These are phyloP conservation scores for Phialophora tarda DNA, from an alignment of 2,329 filamentous ascomycete species.

Conservation along the genomic window DNA sequence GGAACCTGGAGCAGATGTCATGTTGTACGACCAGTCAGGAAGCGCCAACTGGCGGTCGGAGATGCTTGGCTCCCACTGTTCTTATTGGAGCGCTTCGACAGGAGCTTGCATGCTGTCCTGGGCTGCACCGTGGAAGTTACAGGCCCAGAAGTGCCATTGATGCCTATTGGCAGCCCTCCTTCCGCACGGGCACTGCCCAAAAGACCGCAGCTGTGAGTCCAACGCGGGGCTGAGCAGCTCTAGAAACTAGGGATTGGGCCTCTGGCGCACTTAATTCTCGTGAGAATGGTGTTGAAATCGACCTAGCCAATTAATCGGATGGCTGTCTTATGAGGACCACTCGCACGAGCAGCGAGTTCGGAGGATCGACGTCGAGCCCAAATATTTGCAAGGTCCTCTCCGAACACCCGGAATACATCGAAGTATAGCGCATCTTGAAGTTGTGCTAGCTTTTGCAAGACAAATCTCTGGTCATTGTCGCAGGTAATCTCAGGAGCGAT, in stretches of 20 bases:
- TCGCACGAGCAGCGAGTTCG: background rate
- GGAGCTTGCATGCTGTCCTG: background rate
- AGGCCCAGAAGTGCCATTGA: background rate
- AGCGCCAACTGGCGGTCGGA: background rate
- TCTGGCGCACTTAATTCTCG: background rate
- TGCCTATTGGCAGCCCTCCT: background rate
- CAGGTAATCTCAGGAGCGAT: constrained; percentile 9
- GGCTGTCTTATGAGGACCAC: background rate
- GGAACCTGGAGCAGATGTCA: background rate
- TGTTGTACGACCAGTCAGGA: background rate
- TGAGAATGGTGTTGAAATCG: background rate
- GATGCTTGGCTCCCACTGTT: background rate
- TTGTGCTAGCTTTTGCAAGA: constrained; percentile 3
- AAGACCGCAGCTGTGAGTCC: background rate
- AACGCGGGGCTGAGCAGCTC: background rate
- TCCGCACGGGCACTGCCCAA: background rate
- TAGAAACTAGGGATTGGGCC: background rate
- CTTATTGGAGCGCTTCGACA: background rate
- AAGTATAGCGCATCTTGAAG: background rate
- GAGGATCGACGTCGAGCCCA: background rate
- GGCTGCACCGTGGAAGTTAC: background rate
- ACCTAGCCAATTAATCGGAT: constrained; percentile 10
- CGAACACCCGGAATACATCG: constrained; percentile 9
- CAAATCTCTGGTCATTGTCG: background rate
- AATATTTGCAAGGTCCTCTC: background rate